Conservation (phyloP, 1,139 yeast species). For the Suhomyces guaymorum region DNA sequence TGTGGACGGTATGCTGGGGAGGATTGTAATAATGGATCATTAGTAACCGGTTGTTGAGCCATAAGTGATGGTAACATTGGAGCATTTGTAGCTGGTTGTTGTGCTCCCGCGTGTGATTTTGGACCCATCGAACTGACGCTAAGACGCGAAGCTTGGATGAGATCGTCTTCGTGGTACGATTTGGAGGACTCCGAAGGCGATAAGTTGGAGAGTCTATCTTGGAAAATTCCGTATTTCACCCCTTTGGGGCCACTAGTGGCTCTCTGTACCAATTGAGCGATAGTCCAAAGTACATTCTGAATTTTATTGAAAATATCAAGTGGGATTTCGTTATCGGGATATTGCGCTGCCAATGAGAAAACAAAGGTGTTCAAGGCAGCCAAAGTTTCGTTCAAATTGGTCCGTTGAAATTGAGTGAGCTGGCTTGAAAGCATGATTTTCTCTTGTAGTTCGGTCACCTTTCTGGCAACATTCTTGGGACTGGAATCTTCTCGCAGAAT, state of each 20-base stretch:
- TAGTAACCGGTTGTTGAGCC: too few relatives aligned
- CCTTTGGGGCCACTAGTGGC: conserved; percentile 6
- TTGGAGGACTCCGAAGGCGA: conserved; percentile 19
- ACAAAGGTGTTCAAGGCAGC: conserved; percentile 13
- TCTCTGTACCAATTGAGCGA: conserved; percentile 7
- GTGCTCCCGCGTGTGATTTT: too few relatives aligned
- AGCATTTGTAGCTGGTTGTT: too few relatives aligned
- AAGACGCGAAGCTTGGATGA: conserved; percentile 6
- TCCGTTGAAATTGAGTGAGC: conserved; percentile 15
- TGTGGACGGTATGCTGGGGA: not conserved
- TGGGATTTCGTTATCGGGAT: conserved; percentile 12
- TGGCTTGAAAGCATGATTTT: conserved; percentile 6
- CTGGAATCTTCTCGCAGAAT: conserved; percentile 3
- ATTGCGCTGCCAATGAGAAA: conserved; percentile 14
- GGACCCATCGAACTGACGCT: conserved; percentile 3
- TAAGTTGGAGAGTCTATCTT: conserved; percentile 17
- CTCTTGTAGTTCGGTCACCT: conserved; percentile 8
- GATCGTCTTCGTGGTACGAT: conserved; percentile 11
- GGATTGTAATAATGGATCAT: too few relatives aligned
- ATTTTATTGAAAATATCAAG: conserved; percentile 8
- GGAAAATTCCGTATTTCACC: conserved; percentile 17
- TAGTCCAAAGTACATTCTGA: conserved; percentile 5
- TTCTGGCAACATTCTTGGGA: conserved; percentile 4
- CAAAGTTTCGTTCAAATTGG: conserved; percentile 15
- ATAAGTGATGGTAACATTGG: too few relatives aligned